Conservation (phyloP, 495 filamentous ascomycete species). For the Penicillium egyptiacum region DNA sequence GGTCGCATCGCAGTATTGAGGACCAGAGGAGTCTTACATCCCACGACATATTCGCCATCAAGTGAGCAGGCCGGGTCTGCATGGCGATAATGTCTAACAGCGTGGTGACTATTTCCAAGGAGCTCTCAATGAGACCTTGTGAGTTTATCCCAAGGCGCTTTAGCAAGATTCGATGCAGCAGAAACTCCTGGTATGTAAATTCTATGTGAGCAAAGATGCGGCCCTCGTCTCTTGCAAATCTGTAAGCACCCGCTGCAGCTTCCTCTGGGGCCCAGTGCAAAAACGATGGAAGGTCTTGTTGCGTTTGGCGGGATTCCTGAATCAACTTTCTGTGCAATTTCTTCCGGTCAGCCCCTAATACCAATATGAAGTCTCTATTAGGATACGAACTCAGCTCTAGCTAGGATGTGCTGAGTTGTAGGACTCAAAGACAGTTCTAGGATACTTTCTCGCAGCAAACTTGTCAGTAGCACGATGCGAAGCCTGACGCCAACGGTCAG, state of each 20-base stretch:
- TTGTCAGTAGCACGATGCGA: conserved; percentile 4
- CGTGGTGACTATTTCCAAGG: not conserved
- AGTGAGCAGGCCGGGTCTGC: not conserved
- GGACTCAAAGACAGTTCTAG: conserved; percentile 16
- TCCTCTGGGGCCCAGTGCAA: not conserved
- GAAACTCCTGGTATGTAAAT: conserved; percentile 4
- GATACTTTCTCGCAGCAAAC: conserved; percentile 8
- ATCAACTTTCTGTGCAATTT: not conserved
- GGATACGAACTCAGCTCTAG: not conserved
- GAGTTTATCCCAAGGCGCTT: not conserved
- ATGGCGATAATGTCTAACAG: not conserved
- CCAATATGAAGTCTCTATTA: not conserved
- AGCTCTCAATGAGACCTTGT: conserved; percentile 4
- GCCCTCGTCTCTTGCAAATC: not conserved
- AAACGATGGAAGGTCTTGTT: not conserved
- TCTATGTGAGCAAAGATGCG: not conserved
- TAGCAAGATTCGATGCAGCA: conserved; percentile 1
- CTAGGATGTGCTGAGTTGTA: not conserved
- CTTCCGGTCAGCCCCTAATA: not conserved
- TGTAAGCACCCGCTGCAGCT: conserved; percentile 1
- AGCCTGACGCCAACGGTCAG: conserved; percentile 7
- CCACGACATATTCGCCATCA: not conserved
- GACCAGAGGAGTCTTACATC: conserved; percentile 1
- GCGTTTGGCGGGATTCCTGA: not conserved
- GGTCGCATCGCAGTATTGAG: not conserved